Evolutionary conservation across 228 moss, liverwort and hornwort genomes (phyloP).

Genomic region (Sphagnum fallax): DNA sequence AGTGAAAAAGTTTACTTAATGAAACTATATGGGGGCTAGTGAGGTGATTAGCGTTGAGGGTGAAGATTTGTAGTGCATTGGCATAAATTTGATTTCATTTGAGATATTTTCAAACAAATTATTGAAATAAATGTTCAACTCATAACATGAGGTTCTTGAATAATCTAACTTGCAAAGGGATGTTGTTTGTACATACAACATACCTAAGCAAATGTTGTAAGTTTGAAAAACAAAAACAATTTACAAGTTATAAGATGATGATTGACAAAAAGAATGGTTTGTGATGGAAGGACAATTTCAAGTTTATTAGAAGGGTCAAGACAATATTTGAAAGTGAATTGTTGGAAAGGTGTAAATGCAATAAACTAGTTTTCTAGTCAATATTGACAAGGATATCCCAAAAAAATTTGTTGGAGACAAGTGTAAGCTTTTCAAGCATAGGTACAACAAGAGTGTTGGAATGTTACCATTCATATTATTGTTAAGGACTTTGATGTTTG

Average conservation of each 20-base stretch:
- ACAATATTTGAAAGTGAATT: conserved; percentile 18
- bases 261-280: no score
- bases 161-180: conserved; percentile 32
- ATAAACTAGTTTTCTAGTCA: conserved; percentile 23
- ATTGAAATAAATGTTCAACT: conserved; percentile 32
- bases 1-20: conserved; percentile 21
- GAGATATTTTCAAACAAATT: conserved; percentile 26
- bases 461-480: conserved; percentile 29
- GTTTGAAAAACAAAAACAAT: no score
- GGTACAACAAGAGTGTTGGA: conserved; percentile 39
- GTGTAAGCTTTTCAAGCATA: conserved; percentile 27
- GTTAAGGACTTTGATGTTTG: conserved; percentile 30
- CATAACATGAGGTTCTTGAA: conserved; percentile 26
- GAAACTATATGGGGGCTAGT: conserved; percentile 27
- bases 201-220: no score
- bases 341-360: conserved; percentile 32
- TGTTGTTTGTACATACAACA: conserved; percentile 8
- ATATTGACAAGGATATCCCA: conserved; percentile 37
- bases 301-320: no score
- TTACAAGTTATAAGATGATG: no score
- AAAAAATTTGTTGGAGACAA: conserved; percentile 34
- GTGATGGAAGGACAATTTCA: no score
- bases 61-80: conserved; percentile 23
- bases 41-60: conserved; percentile 29
- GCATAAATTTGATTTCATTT: conserved; percentile 25